phyloP scores from a whole-genome alignment of 75 land plant genomes.

The Cryptomeria japonica region DNA sequence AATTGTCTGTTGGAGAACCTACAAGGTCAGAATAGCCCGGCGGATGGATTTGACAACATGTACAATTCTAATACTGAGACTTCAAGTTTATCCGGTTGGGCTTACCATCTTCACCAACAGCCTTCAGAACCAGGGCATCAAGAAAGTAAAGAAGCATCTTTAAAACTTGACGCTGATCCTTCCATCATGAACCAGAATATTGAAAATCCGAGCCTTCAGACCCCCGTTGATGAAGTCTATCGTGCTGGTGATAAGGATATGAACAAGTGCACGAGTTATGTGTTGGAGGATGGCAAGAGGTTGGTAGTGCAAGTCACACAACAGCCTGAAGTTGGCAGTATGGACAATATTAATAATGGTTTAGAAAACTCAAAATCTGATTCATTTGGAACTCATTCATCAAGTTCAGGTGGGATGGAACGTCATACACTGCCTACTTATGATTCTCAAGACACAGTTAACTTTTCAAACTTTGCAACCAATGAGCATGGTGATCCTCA shows the following conservation, averaged over 20 bases:
- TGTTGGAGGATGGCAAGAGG: background rate
- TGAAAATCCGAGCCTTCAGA: background rate
- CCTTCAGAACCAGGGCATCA: background rate
- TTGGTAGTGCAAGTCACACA: background rate
- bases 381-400: background rate
- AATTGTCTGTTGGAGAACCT: background rate
- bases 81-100: background rate
- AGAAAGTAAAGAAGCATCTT: background rate
- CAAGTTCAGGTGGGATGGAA: constrained; percentile 5
- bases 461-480: background rate
- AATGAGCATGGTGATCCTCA: background rate
- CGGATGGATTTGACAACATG: background rate
- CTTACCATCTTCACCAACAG: background rate
- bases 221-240: background rate
- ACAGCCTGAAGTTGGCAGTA: background rate
- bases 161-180: background rate
- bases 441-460: background rate
- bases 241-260: background rate
- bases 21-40: background rate
- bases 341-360: background rate
- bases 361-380: background rate
- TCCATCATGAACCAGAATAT: background rate
- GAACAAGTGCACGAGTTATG: background rate
- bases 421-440: background rate
- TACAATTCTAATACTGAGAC: background rate